Evolutionary conservation across 1,284 basidiomycete genomes (phyloP).

Genomic region (Heterobasidion annosum): DNA sequence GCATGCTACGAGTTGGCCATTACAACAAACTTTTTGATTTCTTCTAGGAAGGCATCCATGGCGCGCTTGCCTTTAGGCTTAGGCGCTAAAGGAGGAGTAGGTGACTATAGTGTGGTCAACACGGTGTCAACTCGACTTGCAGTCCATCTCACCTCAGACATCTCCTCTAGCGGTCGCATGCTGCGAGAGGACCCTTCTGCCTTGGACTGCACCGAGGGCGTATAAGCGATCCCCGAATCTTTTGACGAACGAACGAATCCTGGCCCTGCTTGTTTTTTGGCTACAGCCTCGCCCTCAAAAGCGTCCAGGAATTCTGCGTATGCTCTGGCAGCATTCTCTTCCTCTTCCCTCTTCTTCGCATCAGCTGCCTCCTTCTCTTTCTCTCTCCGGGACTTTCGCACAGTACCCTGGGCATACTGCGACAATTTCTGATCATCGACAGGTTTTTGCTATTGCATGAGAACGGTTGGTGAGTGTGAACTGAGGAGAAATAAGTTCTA

Average conservation of each 20-base stretch:
- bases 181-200: constrained; percentile 18
- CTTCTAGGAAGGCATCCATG: constrained; percentile 90
- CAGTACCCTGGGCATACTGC: constrained; percentile 66
- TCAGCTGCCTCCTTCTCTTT: constrained; percentile 87
- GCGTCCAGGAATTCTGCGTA: constrained; percentile 85
- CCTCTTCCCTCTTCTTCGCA: constrained; percentile 77
- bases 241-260: constrained; percentile 71
- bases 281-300: constrained; percentile 67
- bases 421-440: constrained; percentile 72
- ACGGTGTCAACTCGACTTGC: background rate
- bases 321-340: constrained; percentile 67
- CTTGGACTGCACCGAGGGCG: constrained; percentile 26
- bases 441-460: constrained; percentile 56
- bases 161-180: constrained; percentile 21
- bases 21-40: constrained; percentile 75
- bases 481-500: constrained; percentile 44
- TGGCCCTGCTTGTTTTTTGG: constrained; percentile 41
- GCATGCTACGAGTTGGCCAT: too few species aligned
- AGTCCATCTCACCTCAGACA: constrained; percentile 17
- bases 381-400: constrained; percentile 71
- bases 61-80: constrained; percentile 85
- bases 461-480: constrained; percentile 49
- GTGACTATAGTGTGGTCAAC: constrained; percentile 26
- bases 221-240: constrained; percentile 37
- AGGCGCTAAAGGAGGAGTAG: constrained; percentile 42